phyloP scores from a whole-genome alignment of 306 rosid genomes.

The Malus sylvestris region DNA sequence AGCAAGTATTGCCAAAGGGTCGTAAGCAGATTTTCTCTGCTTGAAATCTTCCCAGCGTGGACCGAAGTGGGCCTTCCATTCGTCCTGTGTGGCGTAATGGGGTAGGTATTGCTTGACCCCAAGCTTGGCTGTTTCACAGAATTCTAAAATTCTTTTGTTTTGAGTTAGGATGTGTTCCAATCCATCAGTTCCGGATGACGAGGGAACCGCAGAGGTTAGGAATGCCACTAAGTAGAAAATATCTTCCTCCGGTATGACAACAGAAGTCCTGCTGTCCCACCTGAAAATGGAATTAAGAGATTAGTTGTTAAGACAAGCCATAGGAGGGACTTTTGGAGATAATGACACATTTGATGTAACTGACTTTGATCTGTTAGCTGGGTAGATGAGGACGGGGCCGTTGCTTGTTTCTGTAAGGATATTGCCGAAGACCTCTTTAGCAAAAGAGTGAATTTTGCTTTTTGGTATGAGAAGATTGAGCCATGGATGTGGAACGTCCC shows the following conservation, averaged over 20 bases:
- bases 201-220: constrained; percentile 76
- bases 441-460: constrained; percentile 72
- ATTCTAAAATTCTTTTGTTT: constrained; percentile 73
- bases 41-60: constrained; percentile 64
- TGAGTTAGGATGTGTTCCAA: constrained; percentile 71
- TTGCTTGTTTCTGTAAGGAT: constrained; percentile 69
- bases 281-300: constrained; percentile 37
- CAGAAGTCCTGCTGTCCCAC: constrained; percentile 82
- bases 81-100: constrained; percentile 62
- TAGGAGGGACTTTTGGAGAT: not conserved
- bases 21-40: constrained; percentile 67
- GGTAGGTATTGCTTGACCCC: constrained; percentile 90
- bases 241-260: constrained; percentile 76
- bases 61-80: constrained; percentile 90
- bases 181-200: constrained; percentile 70
- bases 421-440: constrained; percentile 70
- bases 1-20: constrained; percentile 82
- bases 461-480: constrained; percentile 88
- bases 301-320: not conserved
- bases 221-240: constrained; percentile 82
- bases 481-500: constrained; percentile 99
- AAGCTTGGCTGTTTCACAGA: constrained; percentile 59
- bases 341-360: not conserved
- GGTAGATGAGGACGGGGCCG: constrained; percentile 88
- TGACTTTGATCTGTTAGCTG: constrained; percentile 77